A percentile compares a stretch with the other conserved stretches of the same genome.
Evolutionary conservation across 2,329 filamentous ascomycete genomes (phyloP).

Genomic region (Diaporthe citrichinensis): DNA sequence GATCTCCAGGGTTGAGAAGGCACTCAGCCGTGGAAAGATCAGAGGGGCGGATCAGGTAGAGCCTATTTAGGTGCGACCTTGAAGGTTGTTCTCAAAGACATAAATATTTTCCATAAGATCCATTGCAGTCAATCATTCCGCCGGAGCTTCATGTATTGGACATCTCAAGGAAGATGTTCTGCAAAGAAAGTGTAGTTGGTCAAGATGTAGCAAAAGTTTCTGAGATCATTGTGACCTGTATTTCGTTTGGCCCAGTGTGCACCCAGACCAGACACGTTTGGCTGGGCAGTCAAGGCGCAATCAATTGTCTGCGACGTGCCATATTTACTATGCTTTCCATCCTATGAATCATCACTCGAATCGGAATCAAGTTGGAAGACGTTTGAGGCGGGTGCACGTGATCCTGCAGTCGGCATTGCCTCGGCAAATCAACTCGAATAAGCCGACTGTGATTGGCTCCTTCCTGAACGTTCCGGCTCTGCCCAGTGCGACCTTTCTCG

Average conservation of each 20-base stretch:
- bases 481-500: slow-evolving; percentile 43
- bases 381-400: slow-evolving; percentile 19
- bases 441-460: slow-evolving; percentile 50
- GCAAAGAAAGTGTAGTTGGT: neutral
- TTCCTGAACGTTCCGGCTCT: slow-evolving; percentile 48
- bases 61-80: neutral
- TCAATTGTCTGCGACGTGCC: slow-evolving; percentile 6
- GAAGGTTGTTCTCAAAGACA: neutral
- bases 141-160: neutral
- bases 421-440: slow-evolving; percentile 38
- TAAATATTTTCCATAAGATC: neutral
- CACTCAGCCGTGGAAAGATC: neutral
- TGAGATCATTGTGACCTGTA: neutral
- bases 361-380: neutral
- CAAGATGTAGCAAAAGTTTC: neutral
- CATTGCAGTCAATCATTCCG: neutral
- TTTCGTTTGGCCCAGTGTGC: neutral
- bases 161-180: too few species aligned
- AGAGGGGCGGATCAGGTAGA: neutral
- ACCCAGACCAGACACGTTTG: neutral
- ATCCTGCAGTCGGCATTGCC: slow-evolving; percentile 34
- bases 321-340: neutral
- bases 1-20: neutral
- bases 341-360: slow-evolving; percentile 40
- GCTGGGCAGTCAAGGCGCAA: neutral